A percentile compares a stretch with the other conserved stretches of the same genome.
Evolutionary conservation across 108 stramenopile genomes (phyloP).

Genomic region (Skeletonema menzelii): DNA sequence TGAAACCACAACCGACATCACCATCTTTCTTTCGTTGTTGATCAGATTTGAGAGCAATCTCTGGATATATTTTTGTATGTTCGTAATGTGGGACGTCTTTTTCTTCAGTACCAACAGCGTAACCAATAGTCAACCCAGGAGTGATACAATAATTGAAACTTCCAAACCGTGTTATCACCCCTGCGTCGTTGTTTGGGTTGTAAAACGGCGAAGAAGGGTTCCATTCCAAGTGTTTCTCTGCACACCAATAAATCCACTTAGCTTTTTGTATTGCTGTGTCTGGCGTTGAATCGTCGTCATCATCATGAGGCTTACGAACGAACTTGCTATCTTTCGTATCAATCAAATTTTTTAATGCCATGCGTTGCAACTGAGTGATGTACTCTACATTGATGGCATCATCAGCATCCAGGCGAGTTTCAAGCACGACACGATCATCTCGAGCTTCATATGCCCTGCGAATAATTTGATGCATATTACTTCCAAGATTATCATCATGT

Average conservation of each 20-base stretch:
- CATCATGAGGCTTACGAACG: slow-evolving; percentile 17
- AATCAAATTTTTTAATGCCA: slow-evolving; percentile 53
- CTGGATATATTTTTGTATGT: slow-evolving; percentile 52
- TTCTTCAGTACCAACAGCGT: slow-evolving; percentile 55
- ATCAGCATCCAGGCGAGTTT: slow-evolving; percentile 85
- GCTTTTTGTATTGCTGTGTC: slow-evolving; percentile 14
- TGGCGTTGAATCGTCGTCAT: slow-evolving; percentile 10
- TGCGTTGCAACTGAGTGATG: slow-evolving; percentile 54
- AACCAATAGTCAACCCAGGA: slow-evolving; percentile 78
- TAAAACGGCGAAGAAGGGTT: slow-evolving; percentile 40
- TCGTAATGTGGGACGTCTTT: slow-evolving; percentile 55
- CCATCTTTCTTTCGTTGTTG: not conserved
- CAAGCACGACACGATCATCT: slow-evolving; percentile 57
- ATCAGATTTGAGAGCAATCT: slow-evolving; percentile 10
- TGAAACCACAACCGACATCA: slow-evolving; percentile 45
- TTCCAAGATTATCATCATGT: not conserved
- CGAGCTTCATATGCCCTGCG: slow-evolving; percentile 54
- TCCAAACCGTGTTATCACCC: slow-evolving; percentile 27
- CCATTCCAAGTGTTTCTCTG: slow-evolving; percentile 73
- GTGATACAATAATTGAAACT: slow-evolving; percentile 69
- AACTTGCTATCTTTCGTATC: slow-evolving; percentile 13
- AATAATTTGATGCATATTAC: slow-evolving; percentile 8
- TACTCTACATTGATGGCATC: slow-evolving; percentile 75
- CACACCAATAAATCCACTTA: slow-evolving; percentile 83
- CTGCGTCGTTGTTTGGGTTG: slow-evolving; percentile 29